Base-by-base conservation (phyloP, 129 eudicot species). In the Logfia minima region DNA sequence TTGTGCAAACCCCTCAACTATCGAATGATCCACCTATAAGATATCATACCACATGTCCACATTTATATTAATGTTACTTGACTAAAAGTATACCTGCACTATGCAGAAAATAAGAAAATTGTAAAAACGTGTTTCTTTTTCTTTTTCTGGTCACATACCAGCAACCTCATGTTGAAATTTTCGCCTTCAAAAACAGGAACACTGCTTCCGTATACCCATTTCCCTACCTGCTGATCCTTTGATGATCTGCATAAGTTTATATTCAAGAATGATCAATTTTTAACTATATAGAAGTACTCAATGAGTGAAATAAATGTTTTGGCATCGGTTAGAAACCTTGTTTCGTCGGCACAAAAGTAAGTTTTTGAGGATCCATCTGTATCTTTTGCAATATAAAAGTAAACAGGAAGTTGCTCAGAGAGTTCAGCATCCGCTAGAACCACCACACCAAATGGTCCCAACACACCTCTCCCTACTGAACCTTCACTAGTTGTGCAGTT, bases 371-470 rank as follows among this genome's bases (percentile, higher is more conserved):
- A 79, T 9, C 98, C 98, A 76, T 91, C 85, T 31, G 85, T 77
- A 74, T 79, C 90, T 83, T 86, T 91, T 37, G 88, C 85, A 41
- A 93, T 78, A 62, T 93, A 91, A 82, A 93, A 93, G 74, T 93
- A 93, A 6, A 93, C 81, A 1, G 98, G 97, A 34, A 93, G 92
- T 22, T 79, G 84, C 75, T 93, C 98, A 0, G 90, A 8, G 23
- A 83, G 90, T 2, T 82, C 56, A 4, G 85, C 82, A 58, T 91
- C 98, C 1, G 98, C 96, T 74, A 90, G 74, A 81, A 91, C 97
- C 53, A 91, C 37, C 17, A 93, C 62, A 6, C 98, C 98, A 72
- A 93, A 93, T 21, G 98, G 98, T 64, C 98, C 98, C 75, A 90
- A 84, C 3, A 70, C 75, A 51, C 92, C 96, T 69, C 97, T 81